Conservation (phyloP, 2,329 filamentous ascomycete species). For the Davidsoniella virescens region DNA sequence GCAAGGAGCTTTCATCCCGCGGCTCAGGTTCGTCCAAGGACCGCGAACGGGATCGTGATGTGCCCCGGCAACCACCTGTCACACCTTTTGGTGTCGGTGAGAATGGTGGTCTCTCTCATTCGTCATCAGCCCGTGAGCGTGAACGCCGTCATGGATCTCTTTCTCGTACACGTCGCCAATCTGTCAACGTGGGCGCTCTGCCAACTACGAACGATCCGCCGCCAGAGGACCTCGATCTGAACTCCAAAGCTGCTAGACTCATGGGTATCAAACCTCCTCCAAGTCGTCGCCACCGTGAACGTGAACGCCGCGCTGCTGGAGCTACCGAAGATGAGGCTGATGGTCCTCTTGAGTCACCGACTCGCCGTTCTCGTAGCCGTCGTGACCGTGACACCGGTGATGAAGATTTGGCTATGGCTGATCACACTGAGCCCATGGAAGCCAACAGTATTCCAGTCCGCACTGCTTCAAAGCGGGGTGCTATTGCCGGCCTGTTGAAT, state of each 20-base stretch:
- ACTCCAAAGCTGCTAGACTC: constrained; percentile 60
- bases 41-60: constrained; percentile 26
- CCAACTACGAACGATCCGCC: not conserved
- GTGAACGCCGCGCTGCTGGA: constrained; percentile 12
- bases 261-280: constrained; percentile 39
- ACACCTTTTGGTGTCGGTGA: constrained; percentile 26
- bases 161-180: constrained; percentile 49
- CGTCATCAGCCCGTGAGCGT: constrained; percentile 43
- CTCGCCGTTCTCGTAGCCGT: not conserved
- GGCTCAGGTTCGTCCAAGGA: constrained; percentile 19
- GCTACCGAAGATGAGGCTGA: constrained; percentile 12
- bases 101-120: constrained; percentile 39
- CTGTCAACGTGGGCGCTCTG: constrained; percentile 35
- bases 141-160: constrained; percentile 41
- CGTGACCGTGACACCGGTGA: constrained; percentile 1
- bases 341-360: constrained; percentile 5
- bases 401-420: not conserved
- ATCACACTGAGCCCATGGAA: constrained; percentile 1
- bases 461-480: constrained; percentile 10
- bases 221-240: constrained; percentile 1
- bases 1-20: constrained; percentile 13
- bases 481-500: constrained; percentile 43
- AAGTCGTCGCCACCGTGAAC: constrained; percentile 8
- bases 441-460: constrained; percentile 1
- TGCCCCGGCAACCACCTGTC: constrained; percentile 39